Evolutionary conservation across 2,329 filamentous ascomycete genomes (phyloP).

Genomic region (Exserohilum rostratum): DNA sequence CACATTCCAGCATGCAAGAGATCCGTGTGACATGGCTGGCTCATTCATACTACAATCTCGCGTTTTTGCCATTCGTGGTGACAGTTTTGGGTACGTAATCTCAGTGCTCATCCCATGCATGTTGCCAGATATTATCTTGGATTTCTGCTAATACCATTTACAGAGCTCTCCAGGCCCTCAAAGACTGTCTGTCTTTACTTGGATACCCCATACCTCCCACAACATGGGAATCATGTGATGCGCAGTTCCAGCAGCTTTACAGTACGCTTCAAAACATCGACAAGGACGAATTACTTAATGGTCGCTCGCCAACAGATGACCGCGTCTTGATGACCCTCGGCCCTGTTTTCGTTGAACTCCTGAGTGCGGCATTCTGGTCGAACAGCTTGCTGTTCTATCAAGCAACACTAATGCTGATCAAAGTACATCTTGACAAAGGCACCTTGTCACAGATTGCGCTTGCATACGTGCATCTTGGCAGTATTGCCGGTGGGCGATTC

Average conservation of each 20-base stretch:
- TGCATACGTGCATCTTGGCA: slow-evolving; percentile 70
- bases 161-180: slow-evolving; percentile 71
- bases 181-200: slow-evolving; percentile 68
- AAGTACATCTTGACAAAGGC: slow-evolving; percentile 68
- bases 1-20: slow-evolving; percentile 73
- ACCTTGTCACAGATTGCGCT: slow-evolving; percentile 72
- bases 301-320: slow-evolving; percentile 53
- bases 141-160: background rate
- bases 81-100: slow-evolving; percentile 57
- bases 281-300: slow-evolving; percentile 55
- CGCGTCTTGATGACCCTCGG: slow-evolving; percentile 67
- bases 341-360: slow-evolving; percentile 72
- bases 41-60: slow-evolving; percentile 84
- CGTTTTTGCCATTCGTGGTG: slow-evolving; percentile 75
- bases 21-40: slow-evolving; percentile 78
- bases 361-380: slow-evolving; percentile 75
- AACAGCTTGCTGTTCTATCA: slow-evolving; percentile 76
- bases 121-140: background rate
- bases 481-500: slow-evolving; percentile 72
- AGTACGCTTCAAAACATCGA: slow-evolving; percentile 50
- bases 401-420: slow-evolving; percentile 69
- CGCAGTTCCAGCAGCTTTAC: slow-evolving; percentile 65
- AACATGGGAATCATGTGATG: slow-evolving; percentile 78
- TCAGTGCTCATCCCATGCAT: background rate
- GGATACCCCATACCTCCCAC: slow-evolving; percentile 69